Percentiles rank a stretch among this genome's conserved stretches.
phyloP scores from a whole-genome alignment of 371 early-diverging fungal genomes.

The Mortierella sp. region DNA sequence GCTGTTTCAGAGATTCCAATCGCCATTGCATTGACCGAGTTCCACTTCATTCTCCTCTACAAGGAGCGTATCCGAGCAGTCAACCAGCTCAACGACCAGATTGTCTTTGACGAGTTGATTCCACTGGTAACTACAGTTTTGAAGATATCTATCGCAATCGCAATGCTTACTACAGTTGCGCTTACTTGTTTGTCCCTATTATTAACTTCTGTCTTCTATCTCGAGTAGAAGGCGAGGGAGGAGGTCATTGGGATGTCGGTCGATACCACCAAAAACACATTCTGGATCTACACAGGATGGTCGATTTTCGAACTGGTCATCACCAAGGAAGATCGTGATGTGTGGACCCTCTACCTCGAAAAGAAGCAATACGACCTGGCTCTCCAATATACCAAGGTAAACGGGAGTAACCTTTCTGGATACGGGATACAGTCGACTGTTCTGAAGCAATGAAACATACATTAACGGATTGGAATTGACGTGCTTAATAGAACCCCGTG shows the following conservation, averaged over 20 bases:
- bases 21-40: constrained; percentile 85
- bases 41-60: constrained; percentile 89
- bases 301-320: constrained; percentile 89
- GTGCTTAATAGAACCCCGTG: constrained; percentile 62
- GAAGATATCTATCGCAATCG: neutral
- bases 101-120: constrained; percentile 86
- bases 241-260: constrained; percentile 73
- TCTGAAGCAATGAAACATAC: neutral
- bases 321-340: constrained; percentile 91
- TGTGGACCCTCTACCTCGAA: constrained; percentile 90
- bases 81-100: constrained; percentile 81
- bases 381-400: constrained; percentile 79
- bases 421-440: no score
- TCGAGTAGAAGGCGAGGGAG: constrained; percentile 65
- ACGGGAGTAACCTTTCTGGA: neutral
- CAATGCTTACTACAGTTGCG: no score
- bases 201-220: neutral
- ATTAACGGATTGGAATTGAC: neutral
- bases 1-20: constrained; percentile 73
- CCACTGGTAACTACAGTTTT: constrained; percentile 64
- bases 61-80: constrained; percentile 80
- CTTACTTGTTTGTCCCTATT: no score
- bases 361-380: constrained; percentile 83
- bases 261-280: constrained; percentile 85
- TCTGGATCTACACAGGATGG: constrained; percentile 87